A percentile compares a stretch with the other conserved stretches of the same genome.
Evolutionary conservation across 2,329 filamentous ascomycete genomes (phyloP).

Genomic region (Fusarium sp.): DNA sequence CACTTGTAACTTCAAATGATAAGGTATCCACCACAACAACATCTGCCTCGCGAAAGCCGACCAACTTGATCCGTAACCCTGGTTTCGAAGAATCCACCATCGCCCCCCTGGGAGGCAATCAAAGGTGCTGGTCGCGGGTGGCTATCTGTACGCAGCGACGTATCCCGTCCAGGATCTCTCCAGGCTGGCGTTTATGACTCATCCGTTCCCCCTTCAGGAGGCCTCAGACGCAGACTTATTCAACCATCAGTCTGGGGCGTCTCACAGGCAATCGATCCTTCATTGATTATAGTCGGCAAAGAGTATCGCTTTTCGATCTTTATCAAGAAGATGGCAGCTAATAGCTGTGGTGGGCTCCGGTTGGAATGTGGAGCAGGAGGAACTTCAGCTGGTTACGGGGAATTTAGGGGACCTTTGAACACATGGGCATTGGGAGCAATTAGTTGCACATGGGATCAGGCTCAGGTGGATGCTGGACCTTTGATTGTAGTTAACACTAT

Average conservation of each 20-base stretch:
- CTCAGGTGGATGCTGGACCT: background rate
- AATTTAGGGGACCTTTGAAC: accelerated
- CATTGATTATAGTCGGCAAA: background rate
- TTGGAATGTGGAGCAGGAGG: too few species aligned
- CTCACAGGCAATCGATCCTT: background rate
- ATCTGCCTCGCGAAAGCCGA: background rate
- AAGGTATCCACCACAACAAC: background rate
- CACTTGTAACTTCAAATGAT: accelerated
- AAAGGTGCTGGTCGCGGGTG: too few species aligned
- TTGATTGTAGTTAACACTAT: too few species aligned
- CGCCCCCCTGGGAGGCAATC: too few species aligned
- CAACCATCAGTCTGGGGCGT: accelerated
- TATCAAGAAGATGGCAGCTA: too few species aligned
- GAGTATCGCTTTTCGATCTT: background rate
- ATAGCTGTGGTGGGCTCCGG: too few species aligned
- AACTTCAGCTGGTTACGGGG: too few species aligned
- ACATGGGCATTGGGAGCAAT: background rate
- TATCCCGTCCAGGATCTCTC: background rate
- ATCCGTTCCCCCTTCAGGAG: background rate
- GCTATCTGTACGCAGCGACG: background rate
- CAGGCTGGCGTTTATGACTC: background rate
- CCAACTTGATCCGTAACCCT: background rate
- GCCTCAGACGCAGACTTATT: background rate
- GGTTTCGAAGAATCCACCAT: background rate
- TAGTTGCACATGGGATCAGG: background rate